Evolutionary conservation across 208 protist genomes (phyloP), one percentile per base, ranked within the genome.

Genomic region (Trypanosoma brucei): DNA sequence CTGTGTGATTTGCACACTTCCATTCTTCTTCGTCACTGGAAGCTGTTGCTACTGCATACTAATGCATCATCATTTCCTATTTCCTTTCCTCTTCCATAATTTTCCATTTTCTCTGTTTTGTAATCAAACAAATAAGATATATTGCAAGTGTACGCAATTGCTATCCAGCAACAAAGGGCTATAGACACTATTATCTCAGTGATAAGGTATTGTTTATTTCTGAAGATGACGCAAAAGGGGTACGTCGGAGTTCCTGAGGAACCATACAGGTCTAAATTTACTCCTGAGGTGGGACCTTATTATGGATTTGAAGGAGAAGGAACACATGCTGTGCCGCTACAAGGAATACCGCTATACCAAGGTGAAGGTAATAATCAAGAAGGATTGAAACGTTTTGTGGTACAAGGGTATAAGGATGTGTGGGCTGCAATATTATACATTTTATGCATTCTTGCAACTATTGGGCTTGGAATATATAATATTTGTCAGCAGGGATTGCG

Each of bases 351-450:
- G 5, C 70, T 93, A 13, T 93, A 90, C 63, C 57, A 67, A 2
- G 68, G 79, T 30, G 77, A 82, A 4, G 62, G 63, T 2, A 34
- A 45, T 22, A 60, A 59, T 8, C 69, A 78, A 31, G 72, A 83
- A 4, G 69, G 78, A 52, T 75, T 94, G 34, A 70, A 51, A 0
- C 84, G 84, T 37, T 94, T 94, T 59, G 76, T 76, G 13, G 75
- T 79, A 53, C 51, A 60, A 31, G 85, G 85, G 53, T 91, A 53
- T 64, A 67, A 82, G n/a, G 89, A 95, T 63, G 44, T 93, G 14
- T 91, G 85, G 84, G 86, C 86, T 4, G 77, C 75, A 35, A 55
- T 84, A 1, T 37, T 85, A 33, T 95, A 92, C 45, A 39, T 74
- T 46, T n/a, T 71, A 5, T 6, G 5, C 8, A 34, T 31, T 34